Conservation (phyloP, 805 yeast species). For the Cyberlindnera sargentensis region DNA sequence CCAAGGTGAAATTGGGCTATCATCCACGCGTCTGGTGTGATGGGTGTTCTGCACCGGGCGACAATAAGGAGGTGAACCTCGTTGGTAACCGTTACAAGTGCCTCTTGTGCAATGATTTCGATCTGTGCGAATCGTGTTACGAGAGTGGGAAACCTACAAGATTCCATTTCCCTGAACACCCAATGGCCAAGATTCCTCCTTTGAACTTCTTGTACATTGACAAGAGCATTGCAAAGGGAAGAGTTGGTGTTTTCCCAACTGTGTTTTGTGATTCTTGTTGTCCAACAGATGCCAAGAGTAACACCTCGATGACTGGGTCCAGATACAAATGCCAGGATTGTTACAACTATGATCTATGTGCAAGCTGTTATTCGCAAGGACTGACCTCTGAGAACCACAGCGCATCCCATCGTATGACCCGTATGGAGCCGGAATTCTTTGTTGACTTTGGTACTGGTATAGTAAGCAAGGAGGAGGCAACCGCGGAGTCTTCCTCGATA, state of each 20-base stretch:
- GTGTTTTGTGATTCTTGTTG: background rate
- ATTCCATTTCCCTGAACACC: background rate
- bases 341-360: background rate
- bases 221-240: too few relatives aligned
- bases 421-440: too few relatives aligned
- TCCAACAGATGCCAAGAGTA: background rate
- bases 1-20: background rate
- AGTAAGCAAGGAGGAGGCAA: too few relatives aligned
- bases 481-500: too few relatives aligned
- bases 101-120: conserved; percentile 2
- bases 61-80: background rate
- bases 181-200: background rate
- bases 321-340: background rate
- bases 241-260: too few relatives aligned
- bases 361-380: background rate
- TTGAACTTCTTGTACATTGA: background rate
- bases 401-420: background rate
- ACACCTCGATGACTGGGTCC: background rate
- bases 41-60: conserved; percentile 8
- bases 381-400: background rate
- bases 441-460: too few relatives aligned
- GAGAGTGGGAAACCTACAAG: background rate
- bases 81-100: conserved; percentile 10
- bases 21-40: conserved; percentile 11
- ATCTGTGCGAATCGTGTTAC: background rate